phyloP scores from a whole-genome alignment of 1,284 basidiomycete genomes.

The Ustilago hordei region DNA sequence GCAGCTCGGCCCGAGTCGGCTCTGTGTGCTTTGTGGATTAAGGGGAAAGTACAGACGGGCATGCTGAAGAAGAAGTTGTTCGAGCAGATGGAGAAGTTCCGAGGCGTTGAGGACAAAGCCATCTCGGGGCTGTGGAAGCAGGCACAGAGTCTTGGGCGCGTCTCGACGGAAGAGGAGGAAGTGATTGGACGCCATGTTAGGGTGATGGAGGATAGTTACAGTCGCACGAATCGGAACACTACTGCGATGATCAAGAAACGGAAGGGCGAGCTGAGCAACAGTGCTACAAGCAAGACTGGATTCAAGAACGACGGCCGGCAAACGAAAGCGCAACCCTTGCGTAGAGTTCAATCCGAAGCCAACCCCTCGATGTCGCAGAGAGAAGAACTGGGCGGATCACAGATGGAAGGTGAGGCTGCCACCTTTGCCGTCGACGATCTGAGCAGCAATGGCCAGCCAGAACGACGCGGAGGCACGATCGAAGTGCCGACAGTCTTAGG shows the following conservation, averaged over 20 bases:
- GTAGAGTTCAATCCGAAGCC: slow-evolving; percentile 33
- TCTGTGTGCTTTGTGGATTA: slow-evolving; percentile 34
- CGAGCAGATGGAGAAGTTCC: slow-evolving; percentile 17
- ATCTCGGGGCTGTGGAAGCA: slow-evolving; percentile 32
- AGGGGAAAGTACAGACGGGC: slow-evolving; percentile 21
- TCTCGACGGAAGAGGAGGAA: slow-evolving; percentile 12
- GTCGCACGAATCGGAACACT: slow-evolving; percentile 16
- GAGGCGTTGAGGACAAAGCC: slow-evolving; percentile 30
- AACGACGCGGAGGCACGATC: slow-evolving; percentile 20
- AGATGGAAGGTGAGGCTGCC: not conserved
- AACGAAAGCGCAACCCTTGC: slow-evolving; percentile 15
- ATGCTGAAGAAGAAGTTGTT: slow-evolving; percentile 18
- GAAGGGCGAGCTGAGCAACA: slow-evolving; percentile 3
- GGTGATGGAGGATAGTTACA: slow-evolving; percentile 27
- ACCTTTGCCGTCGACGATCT: slow-evolving; percentile 19
- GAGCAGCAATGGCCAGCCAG: slow-evolving; percentile 6
- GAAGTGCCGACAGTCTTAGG: slow-evolving; percentile 22
- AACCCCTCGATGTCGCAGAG: not conserved
- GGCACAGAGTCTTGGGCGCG: slow-evolving; percentile 6
- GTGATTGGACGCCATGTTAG: slow-evolving; percentile 26
- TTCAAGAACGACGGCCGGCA: not conserved
- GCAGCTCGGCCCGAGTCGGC: slow-evolving; percentile 24
- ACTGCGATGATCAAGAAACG: slow-evolving; percentile 13
- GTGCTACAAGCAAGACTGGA: not conserved
- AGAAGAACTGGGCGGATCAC: not conserved